phyloP scores from a whole-genome alignment of 352 stramenopile species.

The Globisporangium heterothallicum region DNA sequence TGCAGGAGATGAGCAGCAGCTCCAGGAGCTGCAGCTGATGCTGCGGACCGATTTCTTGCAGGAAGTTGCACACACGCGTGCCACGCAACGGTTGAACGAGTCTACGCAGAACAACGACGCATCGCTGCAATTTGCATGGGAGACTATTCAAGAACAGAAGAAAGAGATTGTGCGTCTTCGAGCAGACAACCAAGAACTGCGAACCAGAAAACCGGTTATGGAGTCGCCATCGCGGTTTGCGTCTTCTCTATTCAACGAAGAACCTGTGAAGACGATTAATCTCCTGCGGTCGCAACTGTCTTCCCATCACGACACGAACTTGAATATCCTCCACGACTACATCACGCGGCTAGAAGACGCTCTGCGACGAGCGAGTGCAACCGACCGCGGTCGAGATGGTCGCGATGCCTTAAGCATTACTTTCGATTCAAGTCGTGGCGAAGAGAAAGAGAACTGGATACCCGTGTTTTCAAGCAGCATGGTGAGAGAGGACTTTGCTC shows the following conservation, averaged over 20 bases:
- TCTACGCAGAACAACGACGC: slow-evolving; percentile 37
- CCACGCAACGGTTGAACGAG: slow-evolving; percentile 16
- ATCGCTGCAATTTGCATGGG: slow-evolving; percentile 70
- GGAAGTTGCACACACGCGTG: slow-evolving; percentile 22
- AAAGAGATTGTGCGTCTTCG: slow-evolving; percentile 58
- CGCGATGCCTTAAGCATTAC: slow-evolving; percentile 29
- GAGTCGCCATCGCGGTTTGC: not conserved
- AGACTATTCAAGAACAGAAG: slow-evolving; percentile 72
- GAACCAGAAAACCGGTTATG: slow-evolving; percentile 8
- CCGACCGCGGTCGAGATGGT: slow-evolving; percentile 5
- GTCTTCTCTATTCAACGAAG: slow-evolving; percentile 27
- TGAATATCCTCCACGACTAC: slow-evolving; percentile 51
- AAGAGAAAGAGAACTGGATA: slow-evolving; percentile 22
- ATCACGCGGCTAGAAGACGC: slow-evolving; percentile 45
- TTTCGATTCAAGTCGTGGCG: slow-evolving; percentile 34
- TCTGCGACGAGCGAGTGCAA: slow-evolving; percentile 15
- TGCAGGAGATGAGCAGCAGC: slow-evolving; percentile 44
- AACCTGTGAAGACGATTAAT: slow-evolving; percentile 34
- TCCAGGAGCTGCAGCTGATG: slow-evolving; percentile 46
- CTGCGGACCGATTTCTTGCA: slow-evolving; percentile 48
- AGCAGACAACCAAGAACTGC: slow-evolving; percentile 42
- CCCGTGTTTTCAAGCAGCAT: slow-evolving; percentile 20
- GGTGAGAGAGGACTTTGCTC: slow-evolving; percentile 26
- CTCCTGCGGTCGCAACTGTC: slow-evolving; percentile 49
- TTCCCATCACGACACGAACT: slow-evolving; percentile 44